Percentiles rank a stretch among this genome's conserved stretches.
These are phyloP conservation scores for Hypoxylon fragiforme DNA, from an alignment of 495 filamentous ascomycete genomes.

Conservation along the genomic window DNA sequence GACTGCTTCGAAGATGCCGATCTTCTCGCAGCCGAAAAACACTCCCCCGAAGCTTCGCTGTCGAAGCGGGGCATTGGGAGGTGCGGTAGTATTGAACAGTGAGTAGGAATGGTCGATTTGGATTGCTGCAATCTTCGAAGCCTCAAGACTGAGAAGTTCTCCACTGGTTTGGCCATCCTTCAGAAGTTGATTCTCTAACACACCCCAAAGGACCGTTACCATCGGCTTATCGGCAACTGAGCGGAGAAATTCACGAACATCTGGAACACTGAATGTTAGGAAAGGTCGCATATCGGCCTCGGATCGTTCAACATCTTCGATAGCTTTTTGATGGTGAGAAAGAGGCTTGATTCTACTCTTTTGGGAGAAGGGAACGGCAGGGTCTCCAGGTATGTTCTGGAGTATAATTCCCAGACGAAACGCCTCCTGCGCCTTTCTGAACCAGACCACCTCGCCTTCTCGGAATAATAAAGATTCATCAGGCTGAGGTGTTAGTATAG, in stretches of 20 bases:
- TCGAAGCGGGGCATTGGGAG: neutral
- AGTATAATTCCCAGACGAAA: constrained; percentile 17
- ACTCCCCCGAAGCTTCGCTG: constrained; percentile 39
- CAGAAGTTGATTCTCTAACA: constrained; percentile 17
- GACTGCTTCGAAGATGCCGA: constrained; percentile 43
- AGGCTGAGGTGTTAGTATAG: constrained; percentile 10
- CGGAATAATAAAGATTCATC: constrained; percentile 41
- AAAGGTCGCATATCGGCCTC: constrained; percentile 50
- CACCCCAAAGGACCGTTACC: constrained; percentile 37
- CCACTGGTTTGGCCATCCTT: constrained; percentile 16
- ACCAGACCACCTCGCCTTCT: constrained; percentile 51
- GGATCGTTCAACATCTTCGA: constrained; percentile 32
- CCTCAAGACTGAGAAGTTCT: constrained; percentile 45
- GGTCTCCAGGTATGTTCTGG: constrained; percentile 15
- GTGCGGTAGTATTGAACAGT: constrained; percentile 38
- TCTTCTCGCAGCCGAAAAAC: constrained; percentile 52
- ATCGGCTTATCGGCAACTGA: constrained; percentile 33
- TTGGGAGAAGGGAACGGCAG: constrained; percentile 1
- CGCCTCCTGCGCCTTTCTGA: constrained; percentile 17
- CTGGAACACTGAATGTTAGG: constrained; percentile 49
- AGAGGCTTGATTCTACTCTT: constrained; percentile 26
- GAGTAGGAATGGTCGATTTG: constrained; percentile 48
- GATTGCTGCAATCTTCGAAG: constrained; percentile 49
- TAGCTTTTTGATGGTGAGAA: constrained; percentile 6
- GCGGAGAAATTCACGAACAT: constrained; percentile 14